Base-by-base conservation (phyloP, 2,329 filamentous ascomycete genomes). In the Apiospora rasikravindrae region DNA sequence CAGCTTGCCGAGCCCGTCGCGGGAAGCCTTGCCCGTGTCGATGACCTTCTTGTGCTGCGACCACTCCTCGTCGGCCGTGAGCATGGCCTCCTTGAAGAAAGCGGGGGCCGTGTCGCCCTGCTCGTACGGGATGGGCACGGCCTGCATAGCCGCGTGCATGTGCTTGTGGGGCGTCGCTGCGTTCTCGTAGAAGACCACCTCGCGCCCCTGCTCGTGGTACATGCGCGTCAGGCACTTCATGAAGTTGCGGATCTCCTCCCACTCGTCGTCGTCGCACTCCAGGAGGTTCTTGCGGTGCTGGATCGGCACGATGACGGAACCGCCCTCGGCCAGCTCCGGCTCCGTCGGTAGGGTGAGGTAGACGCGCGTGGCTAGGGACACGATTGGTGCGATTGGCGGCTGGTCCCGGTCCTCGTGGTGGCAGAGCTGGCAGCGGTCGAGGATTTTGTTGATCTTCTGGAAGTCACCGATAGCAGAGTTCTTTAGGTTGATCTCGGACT, bases 191-290 rank as follows among this genome's bases (percentile, higher is more conserved):
- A 99, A 99, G 74, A 99, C 86, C 13, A 98, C 95, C 77, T 96
- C 94, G 69, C 94, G 93, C 14, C 95, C 95, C 81, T 97, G 94
- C 61, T 95, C 93, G 83, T 97, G 94, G 83, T 98, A 99, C 90
- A 98, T 93, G 64, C 96, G 91, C 5, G 93, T 98, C 26, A 99
- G 87, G 72, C 91, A 93, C 85, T 99, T 99, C 96, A 98, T 98
- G 80, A 99, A 99, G 82, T 99, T 99, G 76, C 96, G 93, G 7
- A 99, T 92, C 83, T 99, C 96, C 80, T 99, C 96, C 97, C 97
- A 99, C 81, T 99, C 96, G 80, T 99, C 96, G 79, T 99, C 96
- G 82, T 98, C 96, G 82, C 96, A 99, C 82, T 98, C 96, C n/a
- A 99, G 86, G 0, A 99, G 89, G 81, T 98, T 99, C 33, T 88